Conservation (phyloP, 495 filamentous ascomycete genomes). For the Stereocaulon alpinum region DNA sequence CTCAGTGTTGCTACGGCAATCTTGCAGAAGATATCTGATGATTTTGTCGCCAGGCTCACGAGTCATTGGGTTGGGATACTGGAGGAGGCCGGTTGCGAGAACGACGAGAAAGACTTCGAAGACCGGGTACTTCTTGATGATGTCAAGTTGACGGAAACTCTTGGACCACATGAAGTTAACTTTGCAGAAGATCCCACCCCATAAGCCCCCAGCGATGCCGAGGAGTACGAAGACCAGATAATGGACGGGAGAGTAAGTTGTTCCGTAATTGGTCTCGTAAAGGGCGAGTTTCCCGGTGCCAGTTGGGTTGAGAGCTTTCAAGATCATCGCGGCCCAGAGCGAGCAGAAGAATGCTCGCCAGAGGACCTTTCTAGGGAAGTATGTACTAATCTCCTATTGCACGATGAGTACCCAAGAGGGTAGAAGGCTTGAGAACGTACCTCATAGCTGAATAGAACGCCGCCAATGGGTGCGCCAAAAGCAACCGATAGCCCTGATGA, state of each 20-base stretch:
- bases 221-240: slow-evolving; percentile 47
- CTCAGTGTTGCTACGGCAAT: slow-evolving; percentile 31
- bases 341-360: slow-evolving; percentile 51
- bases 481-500: slow-evolving; percentile 47
- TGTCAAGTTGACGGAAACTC: slow-evolving; percentile 38
- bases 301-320: slow-evolving; percentile 48
- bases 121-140: slow-evolving; percentile 44
- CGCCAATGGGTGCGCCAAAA: slow-evolving; percentile 50
- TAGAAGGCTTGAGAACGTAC: neutral
- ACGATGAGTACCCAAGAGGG: neutral
- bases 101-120: slow-evolving; percentile 45
- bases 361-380: slow-evolving; percentile 45
- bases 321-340: slow-evolving; percentile 39
- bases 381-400: slow-evolving; percentile 26
- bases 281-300: slow-evolving; percentile 48
- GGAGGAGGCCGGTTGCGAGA: slow-evolving; percentile 41
- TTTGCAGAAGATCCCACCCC: slow-evolving; percentile 47
- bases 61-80: slow-evolving; percentile 44
- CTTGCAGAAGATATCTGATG: slow-evolving; percentile 43
- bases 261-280: slow-evolving; percentile 50
- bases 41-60: slow-evolving; percentile 43
- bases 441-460: slow-evolving; percentile 47
- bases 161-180: slow-evolving; percentile 47
- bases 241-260: slow-evolving; percentile 40
- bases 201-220: slow-evolving; percentile 45